Conservation (phyloP, 2,329 filamentous ascomycete species). For the Fonsecaea erecta region DNA sequence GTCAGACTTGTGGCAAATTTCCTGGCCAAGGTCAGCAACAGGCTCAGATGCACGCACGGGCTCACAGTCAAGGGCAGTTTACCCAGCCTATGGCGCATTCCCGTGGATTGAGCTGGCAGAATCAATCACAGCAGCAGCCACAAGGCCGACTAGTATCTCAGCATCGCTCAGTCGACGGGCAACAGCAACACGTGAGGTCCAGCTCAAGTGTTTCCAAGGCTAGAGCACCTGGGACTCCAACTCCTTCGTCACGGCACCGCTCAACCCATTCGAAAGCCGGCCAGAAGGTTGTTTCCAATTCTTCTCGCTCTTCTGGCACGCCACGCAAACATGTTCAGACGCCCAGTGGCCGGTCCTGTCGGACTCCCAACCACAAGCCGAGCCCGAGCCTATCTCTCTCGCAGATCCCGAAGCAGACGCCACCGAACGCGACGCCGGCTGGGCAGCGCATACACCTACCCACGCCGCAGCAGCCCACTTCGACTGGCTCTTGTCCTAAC, state of each 20-base stretch:
- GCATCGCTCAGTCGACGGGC: background rate
- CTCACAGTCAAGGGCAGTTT: background rate
- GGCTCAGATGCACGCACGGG: background rate
- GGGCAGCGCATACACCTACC: background rate
- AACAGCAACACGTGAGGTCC: background rate
- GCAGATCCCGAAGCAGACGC: background rate
- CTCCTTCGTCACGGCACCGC: conserved; percentile 3
- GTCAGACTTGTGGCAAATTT: background rate
- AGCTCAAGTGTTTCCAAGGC: background rate
- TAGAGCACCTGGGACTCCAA: background rate
- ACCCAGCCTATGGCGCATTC: background rate
- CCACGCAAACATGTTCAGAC: background rate
- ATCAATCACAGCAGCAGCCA: background rate
- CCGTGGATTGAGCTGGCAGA: background rate
- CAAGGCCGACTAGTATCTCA: background rate
- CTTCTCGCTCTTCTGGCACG: background rate
- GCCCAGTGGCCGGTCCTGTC: background rate
- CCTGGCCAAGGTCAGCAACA: background rate
- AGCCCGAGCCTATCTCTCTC: background rate
- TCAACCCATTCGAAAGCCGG: background rate
- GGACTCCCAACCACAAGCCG: background rate
- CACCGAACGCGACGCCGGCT: background rate
- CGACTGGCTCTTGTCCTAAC: conserved; percentile 9
- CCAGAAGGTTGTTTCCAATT: background rate
- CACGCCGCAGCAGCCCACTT: conserved; percentile 4